Evolutionary conservation across 2,329 filamentous ascomycete species (phyloP), one percentile per base, ranked within the genome.

Genomic region (Trichoderma sp.): DNA sequence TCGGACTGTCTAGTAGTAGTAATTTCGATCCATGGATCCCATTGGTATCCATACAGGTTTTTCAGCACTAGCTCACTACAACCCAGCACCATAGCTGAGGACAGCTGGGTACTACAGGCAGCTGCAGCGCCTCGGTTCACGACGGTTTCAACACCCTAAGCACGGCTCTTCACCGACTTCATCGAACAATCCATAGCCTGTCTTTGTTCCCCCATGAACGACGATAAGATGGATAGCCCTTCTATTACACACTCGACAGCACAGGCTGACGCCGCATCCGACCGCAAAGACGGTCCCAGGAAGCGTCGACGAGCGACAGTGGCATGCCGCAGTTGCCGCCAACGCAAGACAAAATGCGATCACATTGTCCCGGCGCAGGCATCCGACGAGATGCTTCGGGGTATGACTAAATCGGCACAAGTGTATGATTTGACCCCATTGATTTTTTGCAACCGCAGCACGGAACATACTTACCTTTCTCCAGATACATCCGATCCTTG

Each of bases 291-390:
- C 5, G 61, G 61, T 7, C 61, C 61, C 25, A 64, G 61, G 15
- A 64, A 64, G 37, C 61, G 61, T 29, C 50, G 61, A 5, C 61
- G 61, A 25, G 61, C 61, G 25, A 64, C 61, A 8, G 61, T 64
- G 61, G 61, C 61, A 22, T 64, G 61, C 50, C 61, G 61, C 27
- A 64, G 61, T 22, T 64, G 61, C 37, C 61, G 61, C 13, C 61
- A 64, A 13, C 61, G 61, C 25, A 64, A 64, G 35, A 64, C 61
- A n/a, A 64, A 64, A 64, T 64, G 61, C 35, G 61, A 64, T 29
- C 61, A 64, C n/a, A 64, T 64, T 27, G 61, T 64, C 12, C 61
- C 61, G 5, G 61, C 61, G n/a, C 61, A 64, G n/a, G 61, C 61
- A 22, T 56, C 61, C 10, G 61, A 64, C 15, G 50, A 64, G 48